phyloP scores from a whole-genome alignment of 768 basidiomycete species.

The Phaffia australis region DNA sequence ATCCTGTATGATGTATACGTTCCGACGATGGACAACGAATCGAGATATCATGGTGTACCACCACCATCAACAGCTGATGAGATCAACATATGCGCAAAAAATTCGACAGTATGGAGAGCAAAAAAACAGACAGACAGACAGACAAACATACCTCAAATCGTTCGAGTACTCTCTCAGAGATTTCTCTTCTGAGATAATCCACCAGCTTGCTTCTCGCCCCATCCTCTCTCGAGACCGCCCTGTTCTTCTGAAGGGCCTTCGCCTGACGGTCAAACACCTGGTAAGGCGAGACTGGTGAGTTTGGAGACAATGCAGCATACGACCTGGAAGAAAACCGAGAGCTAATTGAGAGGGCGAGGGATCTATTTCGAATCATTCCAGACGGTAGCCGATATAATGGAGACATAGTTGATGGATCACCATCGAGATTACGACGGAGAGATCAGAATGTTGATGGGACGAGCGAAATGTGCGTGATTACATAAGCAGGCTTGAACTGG shows the following conservation, averaged over 20 bases:
- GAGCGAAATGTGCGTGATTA: too few species aligned
- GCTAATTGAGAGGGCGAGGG: too few species aligned
- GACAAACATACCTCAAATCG: constrained; percentile 9
- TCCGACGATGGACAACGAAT: neutral
- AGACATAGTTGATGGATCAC: too few species aligned
- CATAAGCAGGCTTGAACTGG: too few species aligned
- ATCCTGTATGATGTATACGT: too few species aligned
- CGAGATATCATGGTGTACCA: neutral
- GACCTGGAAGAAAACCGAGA: too few species aligned
- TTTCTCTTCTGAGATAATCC: constrained; percentile 13
- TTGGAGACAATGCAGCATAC: too few species aligned
- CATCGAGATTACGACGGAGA: too few species aligned
- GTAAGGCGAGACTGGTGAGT: constrained; percentile 43
- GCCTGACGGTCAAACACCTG: constrained; percentile 74
- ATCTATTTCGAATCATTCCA: too few species aligned
- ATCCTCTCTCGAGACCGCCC: constrained; percentile 7
- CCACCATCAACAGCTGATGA: too few species aligned
- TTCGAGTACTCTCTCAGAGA: constrained; percentile 11
- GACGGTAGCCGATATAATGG: too few species aligned
- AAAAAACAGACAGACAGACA: neutral
- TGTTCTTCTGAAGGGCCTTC: constrained; percentile 43
- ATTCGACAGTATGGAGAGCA: neutral
- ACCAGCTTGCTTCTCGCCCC: constrained; percentile 5
- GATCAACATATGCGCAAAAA: neutral
- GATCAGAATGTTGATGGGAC: too few species aligned